Conservation (phyloP, 495 filamentous ascomycete species). For the Extremus antarcticus region DNA sequence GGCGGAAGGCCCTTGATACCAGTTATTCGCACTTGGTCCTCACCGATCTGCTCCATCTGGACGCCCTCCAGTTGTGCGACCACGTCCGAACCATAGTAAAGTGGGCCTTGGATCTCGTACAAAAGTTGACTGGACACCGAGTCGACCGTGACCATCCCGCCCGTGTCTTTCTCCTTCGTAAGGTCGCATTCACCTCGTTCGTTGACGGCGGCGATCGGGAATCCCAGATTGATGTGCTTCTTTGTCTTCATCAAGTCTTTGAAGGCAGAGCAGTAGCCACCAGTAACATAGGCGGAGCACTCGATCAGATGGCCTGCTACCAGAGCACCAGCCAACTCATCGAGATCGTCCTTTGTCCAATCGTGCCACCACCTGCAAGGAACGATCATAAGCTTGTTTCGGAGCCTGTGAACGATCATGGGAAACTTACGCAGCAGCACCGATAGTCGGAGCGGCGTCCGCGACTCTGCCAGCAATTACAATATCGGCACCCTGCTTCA, state of each 20-base stretch:
- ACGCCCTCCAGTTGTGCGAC: slow-evolving; percentile 27
- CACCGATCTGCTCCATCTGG: slow-evolving; percentile 25
- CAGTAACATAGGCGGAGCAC: slow-evolving; percentile 24
- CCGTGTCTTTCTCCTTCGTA: slow-evolving; percentile 20
- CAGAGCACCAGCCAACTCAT: slow-evolving; percentile 23
- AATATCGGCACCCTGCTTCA: slow-evolving; percentile 26
- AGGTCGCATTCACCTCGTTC: slow-evolving; percentile 19
- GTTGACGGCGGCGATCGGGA: slow-evolving; percentile 24
- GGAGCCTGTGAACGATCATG: too few relatives aligned
- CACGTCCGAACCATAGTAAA: slow-evolving; percentile 28
- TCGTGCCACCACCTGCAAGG: slow-evolving; percentile 25
- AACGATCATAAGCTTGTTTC: too few relatives aligned
- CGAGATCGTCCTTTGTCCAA: slow-evolving; percentile 20
- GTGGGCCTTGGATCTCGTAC: slow-evolving; percentile 29
- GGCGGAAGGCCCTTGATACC: slow-evolving; percentile 31
- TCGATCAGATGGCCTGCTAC: slow-evolving; percentile 28
- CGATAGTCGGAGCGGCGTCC: slow-evolving; percentile 26
- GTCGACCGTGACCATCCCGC: slow-evolving; percentile 19
- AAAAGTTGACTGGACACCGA: slow-evolving; percentile 23
- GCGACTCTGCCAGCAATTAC: slow-evolving; percentile 25
- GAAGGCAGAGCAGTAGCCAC: slow-evolving; percentile 23
- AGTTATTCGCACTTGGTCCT: slow-evolving; percentile 25
- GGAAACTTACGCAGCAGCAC: slow-evolving; percentile 16
- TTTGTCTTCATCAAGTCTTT: slow-evolving; percentile 19
- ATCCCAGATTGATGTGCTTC: slow-evolving; percentile 22